Evolutionary conservation across 2,329 filamentous ascomycete genomes (phyloP).

Genomic region (Mollisia scopiformis): DNA sequence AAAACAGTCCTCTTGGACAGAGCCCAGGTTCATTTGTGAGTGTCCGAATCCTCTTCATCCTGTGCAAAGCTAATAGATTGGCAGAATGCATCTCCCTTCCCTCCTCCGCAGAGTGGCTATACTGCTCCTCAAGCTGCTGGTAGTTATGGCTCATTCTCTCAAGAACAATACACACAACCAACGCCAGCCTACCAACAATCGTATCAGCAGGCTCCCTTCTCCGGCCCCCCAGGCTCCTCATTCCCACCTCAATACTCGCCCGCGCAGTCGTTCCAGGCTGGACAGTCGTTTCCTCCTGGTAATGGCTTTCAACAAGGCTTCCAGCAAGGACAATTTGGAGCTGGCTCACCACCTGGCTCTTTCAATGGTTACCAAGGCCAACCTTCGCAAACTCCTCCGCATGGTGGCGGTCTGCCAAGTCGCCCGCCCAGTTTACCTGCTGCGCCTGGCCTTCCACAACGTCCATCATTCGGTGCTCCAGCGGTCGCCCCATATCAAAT

Average conservation of each 20-base stretch:
- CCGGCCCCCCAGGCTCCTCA: slow-evolving; percentile 35
- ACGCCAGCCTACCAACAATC: slow-evolving; percentile 46
- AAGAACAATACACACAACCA: slow-evolving; percentile 40
- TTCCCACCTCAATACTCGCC: slow-evolving; percentile 39
- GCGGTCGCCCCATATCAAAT: slow-evolving; percentile 52
- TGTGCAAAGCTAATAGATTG: neutral
- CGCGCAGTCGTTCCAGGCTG: slow-evolving; percentile 32
- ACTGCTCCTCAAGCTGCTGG: slow-evolving; percentile 33
- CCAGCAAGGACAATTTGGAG: slow-evolving; percentile 40
- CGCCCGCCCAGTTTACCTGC: slow-evolving; percentile 57
- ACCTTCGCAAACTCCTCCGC: slow-evolving; percentile 43
- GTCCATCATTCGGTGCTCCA: slow-evolving; percentile 57
- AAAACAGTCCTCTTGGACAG: slow-evolving; percentile 53
- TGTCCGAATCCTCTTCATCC: slow-evolving; percentile 23
- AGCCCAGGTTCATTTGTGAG: slow-evolving; percentile 63
- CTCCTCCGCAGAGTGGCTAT: slow-evolving; percentile 32
- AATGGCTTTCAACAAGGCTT: slow-evolving; percentile 32
- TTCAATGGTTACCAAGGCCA: slow-evolving; percentile 47
- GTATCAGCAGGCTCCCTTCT: slow-evolving; percentile 40
- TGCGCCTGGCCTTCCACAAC: slow-evolving; percentile 60
- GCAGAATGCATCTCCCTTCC: slow-evolving; percentile 37
- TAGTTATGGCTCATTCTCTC: slow-evolving; percentile 38
- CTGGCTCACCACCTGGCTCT: slow-evolving; percentile 43
- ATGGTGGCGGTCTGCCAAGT: slow-evolving; percentile 45
- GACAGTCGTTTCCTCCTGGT: slow-evolving; percentile 33